These are phyloP conservation scores for Capsicum chinense DNA, from an alignment of 257 asterid species.

Conservation along the genomic window DNA sequence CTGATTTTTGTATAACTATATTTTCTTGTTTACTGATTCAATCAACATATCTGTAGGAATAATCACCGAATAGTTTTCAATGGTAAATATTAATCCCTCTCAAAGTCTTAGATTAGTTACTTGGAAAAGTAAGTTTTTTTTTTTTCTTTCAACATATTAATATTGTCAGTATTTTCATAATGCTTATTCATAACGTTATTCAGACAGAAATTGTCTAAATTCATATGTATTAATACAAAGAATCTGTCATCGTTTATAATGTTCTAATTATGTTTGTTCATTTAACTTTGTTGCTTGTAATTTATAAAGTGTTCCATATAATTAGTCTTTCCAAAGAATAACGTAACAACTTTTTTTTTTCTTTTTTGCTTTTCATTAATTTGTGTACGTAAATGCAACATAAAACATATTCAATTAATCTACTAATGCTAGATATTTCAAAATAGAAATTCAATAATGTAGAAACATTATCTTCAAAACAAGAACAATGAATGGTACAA, in stretches of 20 bases:
- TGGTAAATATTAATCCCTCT: too few species aligned
- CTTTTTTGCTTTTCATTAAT: not conserved
- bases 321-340: not conserved
- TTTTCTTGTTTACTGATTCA: too few species aligned
- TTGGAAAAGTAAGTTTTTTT: not conserved
- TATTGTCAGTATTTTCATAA: not conserved
- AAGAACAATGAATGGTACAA: too few species aligned
- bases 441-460: not conserved
- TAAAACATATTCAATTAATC: not conserved
- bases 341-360: not conserved
- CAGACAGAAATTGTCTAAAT: not conserved
- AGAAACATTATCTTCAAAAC: too few species aligned
- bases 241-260: not conserved
- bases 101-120: not conserved
- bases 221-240: conserved; percentile 13
- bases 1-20: too few species aligned
- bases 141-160: not conserved
- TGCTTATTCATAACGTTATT: not conserved
- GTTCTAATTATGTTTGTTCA: not conserved
- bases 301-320: not conserved
- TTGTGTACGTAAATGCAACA: conserved; percentile 2
- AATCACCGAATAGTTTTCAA: too few species aligned
- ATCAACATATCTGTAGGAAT: too few species aligned
- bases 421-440: not conserved
- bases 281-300: not conserved